phyloP scores from a whole-genome alignment of 2,329 filamentous ascomycete genomes.

The Epichloe hybrida region DNA sequence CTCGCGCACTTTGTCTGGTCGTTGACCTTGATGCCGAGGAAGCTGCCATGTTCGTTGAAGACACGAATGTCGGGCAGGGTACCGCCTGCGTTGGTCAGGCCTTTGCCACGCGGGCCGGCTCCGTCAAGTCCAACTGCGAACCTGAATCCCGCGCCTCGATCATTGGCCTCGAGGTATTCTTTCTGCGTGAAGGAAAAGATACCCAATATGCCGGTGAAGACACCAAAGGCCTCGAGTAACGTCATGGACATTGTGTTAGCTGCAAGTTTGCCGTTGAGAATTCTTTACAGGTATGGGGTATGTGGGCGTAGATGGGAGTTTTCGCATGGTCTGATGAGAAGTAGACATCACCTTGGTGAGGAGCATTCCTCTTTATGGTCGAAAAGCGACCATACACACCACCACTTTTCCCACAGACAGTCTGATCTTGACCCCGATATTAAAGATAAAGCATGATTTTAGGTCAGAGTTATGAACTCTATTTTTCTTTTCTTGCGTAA shows the following conservation, averaged over 20 bases:
- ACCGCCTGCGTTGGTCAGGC: not conserved
- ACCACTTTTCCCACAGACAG: too few species aligned
- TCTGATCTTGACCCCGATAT: too few species aligned
- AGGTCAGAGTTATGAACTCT: too few species aligned
- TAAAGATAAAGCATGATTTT: too few species aligned
- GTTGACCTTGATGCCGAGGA: not conserved
- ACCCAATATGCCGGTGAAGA: not conserved
- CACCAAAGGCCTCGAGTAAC: not conserved
- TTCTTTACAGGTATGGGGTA: too few species aligned
- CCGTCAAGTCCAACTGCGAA: not conserved
- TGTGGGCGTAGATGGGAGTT: too few species aligned
- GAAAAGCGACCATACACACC: too few species aligned
- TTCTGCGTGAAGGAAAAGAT: not conserved
- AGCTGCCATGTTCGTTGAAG: not conserved
- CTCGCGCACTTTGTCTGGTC: not conserved
- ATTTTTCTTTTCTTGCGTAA: not conserved
- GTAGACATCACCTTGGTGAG: too few species aligned
- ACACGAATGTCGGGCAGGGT: not conserved
- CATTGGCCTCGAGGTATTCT: not conserved
- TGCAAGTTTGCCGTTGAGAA: too few species aligned
- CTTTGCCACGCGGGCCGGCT: not conserved
- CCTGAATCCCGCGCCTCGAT: not conserved
- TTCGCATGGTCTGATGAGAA: too few species aligned
- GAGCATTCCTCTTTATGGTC: too few species aligned
- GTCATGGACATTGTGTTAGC: not conserved